Evolutionary conservation across 1,284 basidiomycete species (phyloP), one percentile per base, ranked within the genome.

Genomic region (Phylloboletellus chloephorus): DNA sequence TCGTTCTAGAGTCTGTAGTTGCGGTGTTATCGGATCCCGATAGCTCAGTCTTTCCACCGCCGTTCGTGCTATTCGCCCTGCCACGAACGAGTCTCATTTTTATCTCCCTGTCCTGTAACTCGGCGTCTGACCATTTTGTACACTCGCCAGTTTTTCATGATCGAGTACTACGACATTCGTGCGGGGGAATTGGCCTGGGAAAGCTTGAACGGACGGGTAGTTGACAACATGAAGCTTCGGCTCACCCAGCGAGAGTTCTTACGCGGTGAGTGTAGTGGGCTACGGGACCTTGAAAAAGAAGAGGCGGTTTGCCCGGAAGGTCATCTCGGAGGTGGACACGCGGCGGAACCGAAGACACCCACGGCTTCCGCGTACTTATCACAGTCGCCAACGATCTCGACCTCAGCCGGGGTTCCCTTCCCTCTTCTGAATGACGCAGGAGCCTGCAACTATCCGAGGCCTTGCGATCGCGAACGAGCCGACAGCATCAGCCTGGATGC

Each of bases 141-240:
- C 43, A 17, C 38, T 34, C 44, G 38, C 10, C 57, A 73, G 61
- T 58, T 68, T 19, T 83, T 76, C 58, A 62, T 63, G 33, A 73
- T 78, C 33, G 81, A 86, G 48, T 87, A 76, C 52, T 78, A 69
- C 54, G 80, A 87, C 53, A 65, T 72, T 15, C 69, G 78, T 22
- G 70, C 74, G 31, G 76, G 76, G 5, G 62, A 65, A 24, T 63
- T 66, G 6, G 72, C 74, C 30, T 72, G 68, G 49, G 56, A 51
- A 37, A 60, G 59, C 36, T 50, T 79, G 21, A 48, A 74, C 26
- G 65, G 63, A 12, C 62, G 64, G 30, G 51, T 58, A 28, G 51
- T 73, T 26, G 72, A 71, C 44, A 73, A 68, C 25, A 67, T 74
- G 66, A 67, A 60, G 44, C 53, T 75, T 13, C 56, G 48, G 11